Base-by-base conservation (phyloP, 2,329 filamentous ascomycete genomes). In the Alternaria sp. region DNA sequence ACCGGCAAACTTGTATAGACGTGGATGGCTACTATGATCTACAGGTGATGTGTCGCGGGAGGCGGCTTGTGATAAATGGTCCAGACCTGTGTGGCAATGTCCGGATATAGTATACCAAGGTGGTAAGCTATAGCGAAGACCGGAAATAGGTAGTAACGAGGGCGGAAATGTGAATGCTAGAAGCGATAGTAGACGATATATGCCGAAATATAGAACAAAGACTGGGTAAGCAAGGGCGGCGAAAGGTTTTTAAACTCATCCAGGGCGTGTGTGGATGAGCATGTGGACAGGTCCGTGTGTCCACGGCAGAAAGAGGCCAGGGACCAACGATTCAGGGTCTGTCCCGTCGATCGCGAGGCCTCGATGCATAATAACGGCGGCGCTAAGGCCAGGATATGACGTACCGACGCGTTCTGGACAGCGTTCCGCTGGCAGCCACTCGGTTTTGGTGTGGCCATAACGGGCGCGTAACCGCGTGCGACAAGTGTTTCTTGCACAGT, bases 281-380 rank as follows among this genome's bases (percentile, higher is more conserved):
- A 70, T 66, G 69, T 61, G 68, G 68, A 63, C 62, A 52, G 52
- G 65, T 54, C 57, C 53, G 40, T 56, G 53, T 62, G 59, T 56
- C 46, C 54, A 63, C 57, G 50, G 62, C 54, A 57, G 30, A 50
- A 11, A 16, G 32, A 36, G 46, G 32, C 46, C 46, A 45, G 59
- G 60, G 51, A 45, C 51, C 34, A 28, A 28, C 49, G 54, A 59
- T 59, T 54, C 62, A 63, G 69, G 67, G 66, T 66, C 65, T 60
- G 58, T 44, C 44, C n/a, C 48, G 69, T 65, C 63, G 70, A 73
- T 73, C 69, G 49, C 50, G 54, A 59, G 67, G 63, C 65, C 69
- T 69, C 67, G 69, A 72, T 41, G 67, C 66, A 67, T 69, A 65
- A 69, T 62, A 60, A 60, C 58, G 63, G 57, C 54, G 40, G 46